Evolutionary conservation across 345 rosid species (phyloP), one percentile per base, ranked within the genome.

Genomic region (Heritiera littoralis): DNA sequence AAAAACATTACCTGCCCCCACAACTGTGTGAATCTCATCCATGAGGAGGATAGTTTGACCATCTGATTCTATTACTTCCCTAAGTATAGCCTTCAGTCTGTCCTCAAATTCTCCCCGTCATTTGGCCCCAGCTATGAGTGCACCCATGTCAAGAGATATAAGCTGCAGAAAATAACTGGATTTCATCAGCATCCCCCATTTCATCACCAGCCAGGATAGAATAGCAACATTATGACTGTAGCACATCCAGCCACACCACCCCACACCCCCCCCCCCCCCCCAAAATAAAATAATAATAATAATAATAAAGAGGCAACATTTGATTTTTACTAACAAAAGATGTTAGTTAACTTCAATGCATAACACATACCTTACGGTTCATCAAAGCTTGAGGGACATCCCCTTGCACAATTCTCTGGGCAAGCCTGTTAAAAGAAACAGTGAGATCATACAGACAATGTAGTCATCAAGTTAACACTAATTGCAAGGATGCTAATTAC

Each of bases 1-100:
- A 74, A 46, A 72, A 32, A 38, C 52, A 78, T 75, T 90, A 94
- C 98, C 99, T 82, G 99, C 99, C 49, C 99, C 99, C 74, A 97
- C 98, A 56, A 97, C 99, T 0, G 98, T 97, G 84, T 97, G 99
- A 77, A 97, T 97, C 91, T 97, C 99, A 85, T 97, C 98, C 78
- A 97, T 97, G 80, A 97, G 93, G 81, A 97, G 91, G 80, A 97
- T 80, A 77, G 45, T 94, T 85, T 93, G 99, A 55, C 99, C 98
- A 71, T 97, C 98, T 11, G 99, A 94, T 58, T 94, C 98, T 17
- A 94, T 97, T 76, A 97, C 98, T 83, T 97, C 99, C 85, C 79
- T 93, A 35, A 97, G 91, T 66, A 97, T 98, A 79, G 99, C 98
- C 85, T 97, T 97, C 69, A 97, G 85, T 23, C 99, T 94, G 85